Percentiles rank a stretch among this genome's conserved stretches.
Evolutionary conservation across 2,329 filamentous ascomycete genomes (phyloP).

Genomic region (Exophiala sp.): DNA sequence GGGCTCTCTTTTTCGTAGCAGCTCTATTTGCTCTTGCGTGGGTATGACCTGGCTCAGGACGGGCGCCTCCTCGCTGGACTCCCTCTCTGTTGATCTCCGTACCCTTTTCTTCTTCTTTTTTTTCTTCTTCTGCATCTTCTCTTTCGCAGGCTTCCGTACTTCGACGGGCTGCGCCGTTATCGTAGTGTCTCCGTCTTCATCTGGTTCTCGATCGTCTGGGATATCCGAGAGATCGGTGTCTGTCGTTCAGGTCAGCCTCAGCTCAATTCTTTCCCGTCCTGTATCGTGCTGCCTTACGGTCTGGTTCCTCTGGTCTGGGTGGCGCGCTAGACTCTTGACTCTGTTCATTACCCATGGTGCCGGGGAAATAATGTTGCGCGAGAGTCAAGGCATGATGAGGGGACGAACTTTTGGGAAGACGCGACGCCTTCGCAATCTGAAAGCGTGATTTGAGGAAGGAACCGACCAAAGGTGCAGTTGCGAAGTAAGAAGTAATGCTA

Average conservation of each 20-base stretch:
- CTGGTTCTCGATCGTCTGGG: slow-evolving; percentile 20
- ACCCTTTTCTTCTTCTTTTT: slow-evolving; percentile 4
- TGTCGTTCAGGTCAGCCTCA: neutral
- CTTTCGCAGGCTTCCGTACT: neutral
- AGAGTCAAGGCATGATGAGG: no score
- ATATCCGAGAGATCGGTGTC: slow-evolving; percentile 23
- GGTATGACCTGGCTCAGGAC: slow-evolving; percentile 4
- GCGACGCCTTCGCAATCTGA: no score
- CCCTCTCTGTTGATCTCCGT: neutral
- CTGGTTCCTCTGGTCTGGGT: slow-evolving; percentile 1
- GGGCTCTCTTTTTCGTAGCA: slow-evolving; percentile 22
- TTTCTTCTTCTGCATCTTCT: neutral
- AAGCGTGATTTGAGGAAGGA: neutral
- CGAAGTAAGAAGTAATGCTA: neutral
- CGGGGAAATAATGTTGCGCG: neutral
- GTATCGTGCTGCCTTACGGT: slow-evolving; percentile 7
- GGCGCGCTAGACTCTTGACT: slow-evolving; percentile 17
- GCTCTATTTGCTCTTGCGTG: slow-evolving; percentile 2
- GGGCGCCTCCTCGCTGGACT: slow-evolving; percentile 1
- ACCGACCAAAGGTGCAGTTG: no score
- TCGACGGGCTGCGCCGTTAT: slow-evolving; percentile 1
- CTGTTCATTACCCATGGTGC: slow-evolving; percentile 22
- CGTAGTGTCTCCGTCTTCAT: neutral
- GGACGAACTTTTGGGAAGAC: no score
- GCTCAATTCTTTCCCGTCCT: neutral